A percentile compares a stretch with the other conserved stretches of the same genome.
phyloP scores from a whole-genome alignment of 352 stramenopile genomes.

The Phytophthora citrophthora region DNA sequence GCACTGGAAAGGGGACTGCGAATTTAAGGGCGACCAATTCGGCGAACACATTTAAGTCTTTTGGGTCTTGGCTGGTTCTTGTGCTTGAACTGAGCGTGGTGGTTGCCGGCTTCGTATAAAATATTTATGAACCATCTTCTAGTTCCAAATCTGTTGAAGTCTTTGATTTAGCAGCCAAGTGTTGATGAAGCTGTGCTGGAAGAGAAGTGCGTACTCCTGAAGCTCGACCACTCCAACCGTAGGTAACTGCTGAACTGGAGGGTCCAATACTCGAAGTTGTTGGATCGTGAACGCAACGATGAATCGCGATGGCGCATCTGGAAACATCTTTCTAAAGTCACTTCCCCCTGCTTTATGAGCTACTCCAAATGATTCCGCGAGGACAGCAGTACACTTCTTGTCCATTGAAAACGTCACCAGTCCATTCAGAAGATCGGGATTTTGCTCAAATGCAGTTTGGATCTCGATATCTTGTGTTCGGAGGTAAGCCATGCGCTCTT shows the following conservation, averaged over 20 bases:
- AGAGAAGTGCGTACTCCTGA: slow-evolving; percentile 26
- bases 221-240: slow-evolving; percentile 21
- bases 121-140: neutral
- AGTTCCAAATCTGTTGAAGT: slow-evolving; percentile 25
- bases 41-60: neutral
- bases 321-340: slow-evolving; percentile 21
- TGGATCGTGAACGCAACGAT: slow-evolving; percentile 30
- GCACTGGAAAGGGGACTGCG: slow-evolving; percentile 1
- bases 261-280: slow-evolving; percentile 11
- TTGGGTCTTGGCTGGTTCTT: neutral
- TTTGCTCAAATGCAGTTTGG: slow-evolving; percentile 25
- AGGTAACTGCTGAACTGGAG: slow-evolving; percentile 1
- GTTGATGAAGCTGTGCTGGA: slow-evolving; percentile 36
- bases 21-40: slow-evolving; percentile 26
- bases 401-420: slow-evolving; percentile 25
- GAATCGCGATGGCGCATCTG: slow-evolving; percentile 20
- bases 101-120: neutral
- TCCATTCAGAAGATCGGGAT: slow-evolving; percentile 7
- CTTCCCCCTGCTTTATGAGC: slow-evolving; percentile 6
- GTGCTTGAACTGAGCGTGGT: slow-evolving; percentile 4
- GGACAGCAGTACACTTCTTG: slow-evolving; percentile 8
- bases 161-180: slow-evolving; percentile 33
- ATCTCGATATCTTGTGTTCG: slow-evolving; percentile 19
- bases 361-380: slow-evolving; percentile 21
- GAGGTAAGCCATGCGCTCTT: slow-evolving; percentile 15